phyloP scores from a whole-genome alignment of 441 rosid genomes.

The Theobroma grandiflorum region DNA sequence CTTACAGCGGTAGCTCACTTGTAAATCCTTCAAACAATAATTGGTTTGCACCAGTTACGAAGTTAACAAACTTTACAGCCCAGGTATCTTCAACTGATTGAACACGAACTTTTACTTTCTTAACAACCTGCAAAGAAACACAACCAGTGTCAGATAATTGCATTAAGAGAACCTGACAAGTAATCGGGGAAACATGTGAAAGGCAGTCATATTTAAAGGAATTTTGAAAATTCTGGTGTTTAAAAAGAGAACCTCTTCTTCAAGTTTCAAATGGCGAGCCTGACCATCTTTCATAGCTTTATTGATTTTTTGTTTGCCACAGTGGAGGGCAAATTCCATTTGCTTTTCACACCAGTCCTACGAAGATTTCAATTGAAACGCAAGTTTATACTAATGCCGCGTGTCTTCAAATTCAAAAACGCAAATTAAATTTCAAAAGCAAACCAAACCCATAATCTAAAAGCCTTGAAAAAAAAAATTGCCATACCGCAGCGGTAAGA shows the following conservation, averaged over 20 bases:
- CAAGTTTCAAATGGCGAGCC: conserved; percentile 76
- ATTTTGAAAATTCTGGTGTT: neutral
- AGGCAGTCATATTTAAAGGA: conserved; percentile 10
- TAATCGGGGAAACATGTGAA: neutral
- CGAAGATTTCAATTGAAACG: neutral
- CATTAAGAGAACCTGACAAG: neutral
- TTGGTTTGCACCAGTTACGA: conserved; percentile 67
- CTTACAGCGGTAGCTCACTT: conserved; percentile 87
- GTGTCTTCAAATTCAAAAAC: neutral
- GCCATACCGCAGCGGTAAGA: conserved; percentile 64
- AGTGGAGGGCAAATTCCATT: conserved; percentile 64
- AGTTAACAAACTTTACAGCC: conserved; percentile 72
- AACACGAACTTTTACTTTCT: conserved; percentile 51
- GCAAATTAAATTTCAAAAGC: conserved; percentile 3
- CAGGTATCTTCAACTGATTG: conserved; percentile 72
- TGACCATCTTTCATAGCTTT: conserved; percentile 80
- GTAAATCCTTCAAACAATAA: conserved; percentile 74
- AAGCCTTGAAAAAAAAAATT: conserved; percentile 1
- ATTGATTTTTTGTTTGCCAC: conserved; percentile 46
- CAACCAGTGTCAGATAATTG: conserved; percentile 15
- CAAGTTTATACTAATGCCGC: neutral
- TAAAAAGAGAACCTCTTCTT: conserved; percentile 61
- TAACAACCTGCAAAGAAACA: conserved; percentile 54
- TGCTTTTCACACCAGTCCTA: conserved; percentile 96
- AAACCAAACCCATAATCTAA: neutral